Evolutionary conservation across 2,329 filamentous ascomycete genomes (phyloP).

Genomic region (Ophiostoma quercus): DNA sequence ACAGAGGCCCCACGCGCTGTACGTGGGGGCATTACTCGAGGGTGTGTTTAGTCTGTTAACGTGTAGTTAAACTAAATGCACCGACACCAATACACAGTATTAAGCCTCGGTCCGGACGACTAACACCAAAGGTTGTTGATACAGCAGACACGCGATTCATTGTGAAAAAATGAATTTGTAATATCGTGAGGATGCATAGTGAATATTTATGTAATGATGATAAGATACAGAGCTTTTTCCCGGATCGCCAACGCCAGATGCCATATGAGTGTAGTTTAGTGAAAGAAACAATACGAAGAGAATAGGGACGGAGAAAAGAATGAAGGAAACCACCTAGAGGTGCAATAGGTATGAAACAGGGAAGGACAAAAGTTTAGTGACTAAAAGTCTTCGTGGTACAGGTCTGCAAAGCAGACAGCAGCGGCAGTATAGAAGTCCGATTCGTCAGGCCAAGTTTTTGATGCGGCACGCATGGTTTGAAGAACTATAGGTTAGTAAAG

Average conservation of each 20-base stretch:
- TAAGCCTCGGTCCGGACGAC: background rate
- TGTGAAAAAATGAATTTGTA: background rate
- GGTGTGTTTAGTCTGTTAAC: background rate
- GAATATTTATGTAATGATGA: background rate
- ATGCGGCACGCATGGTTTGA: slow-evolving; percentile 68
- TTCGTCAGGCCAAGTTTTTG: slow-evolving; percentile 67
- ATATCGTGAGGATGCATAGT: background rate
- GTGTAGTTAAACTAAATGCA: background rate
- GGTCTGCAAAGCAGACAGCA: slow-evolving; percentile 66
- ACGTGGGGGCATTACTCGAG: background rate
- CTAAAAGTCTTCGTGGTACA: slow-evolving; percentile 51
- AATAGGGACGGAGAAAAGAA: background rate
- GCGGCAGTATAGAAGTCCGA: slow-evolving; percentile 61
- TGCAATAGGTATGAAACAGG: background rate
- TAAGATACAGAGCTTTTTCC: background rate
- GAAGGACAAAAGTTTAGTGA: background rate
- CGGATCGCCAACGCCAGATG: background rate
- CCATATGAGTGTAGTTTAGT: background rate
- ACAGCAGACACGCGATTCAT: background rate
- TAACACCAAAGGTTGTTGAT: background rate
- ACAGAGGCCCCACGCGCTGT: background rate
- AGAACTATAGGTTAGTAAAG: slow-evolving; percentile 44
- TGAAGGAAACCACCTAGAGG: background rate
- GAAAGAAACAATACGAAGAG: background rate
- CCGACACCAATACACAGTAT: no score